phyloP scores from a whole-genome alignment of 2,329 filamentous ascomycete species.

The Trichoderma oligosporum region DNA sequence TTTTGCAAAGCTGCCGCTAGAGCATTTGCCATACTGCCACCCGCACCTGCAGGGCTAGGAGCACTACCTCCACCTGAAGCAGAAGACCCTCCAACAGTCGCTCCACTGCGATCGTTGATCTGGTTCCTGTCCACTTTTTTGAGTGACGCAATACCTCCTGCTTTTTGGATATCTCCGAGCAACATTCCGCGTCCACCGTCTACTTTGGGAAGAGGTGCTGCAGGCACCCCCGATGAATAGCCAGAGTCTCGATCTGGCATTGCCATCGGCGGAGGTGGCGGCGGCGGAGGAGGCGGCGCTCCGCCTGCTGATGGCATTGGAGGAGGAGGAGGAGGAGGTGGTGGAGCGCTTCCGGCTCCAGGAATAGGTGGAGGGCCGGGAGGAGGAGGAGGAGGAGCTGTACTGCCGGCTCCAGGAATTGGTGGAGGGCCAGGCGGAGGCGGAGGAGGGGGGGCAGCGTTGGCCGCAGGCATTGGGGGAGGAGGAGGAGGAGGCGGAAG shows the following conservation, averaged over 20 bases:
- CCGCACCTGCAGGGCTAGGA: slow-evolving; percentile 50
- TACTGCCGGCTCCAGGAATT: slow-evolving; percentile 31
- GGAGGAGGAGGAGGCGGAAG: slow-evolving; percentile 22
- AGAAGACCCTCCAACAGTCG: slow-evolving; percentile 52
- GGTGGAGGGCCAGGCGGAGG: slow-evolving; percentile 32
- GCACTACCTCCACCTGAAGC: slow-evolving; percentile 50
- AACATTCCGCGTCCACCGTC: slow-evolving; percentile 55
- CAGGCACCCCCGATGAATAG: slow-evolving; percentile 52
- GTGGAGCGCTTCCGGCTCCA: slow-evolving; percentile 29
- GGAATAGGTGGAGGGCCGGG: slow-evolving; percentile 48
- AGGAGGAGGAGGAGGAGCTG: slow-evolving; percentile 23
- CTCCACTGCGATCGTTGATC: slow-evolving; percentile 68
- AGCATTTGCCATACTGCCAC: slow-evolving; percentile 74
- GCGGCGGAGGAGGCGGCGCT: slow-evolving; percentile 41
- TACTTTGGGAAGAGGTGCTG: slow-evolving; percentile 40
- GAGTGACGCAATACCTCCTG: slow-evolving; percentile 62
- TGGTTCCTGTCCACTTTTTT: slow-evolving; percentile 70
- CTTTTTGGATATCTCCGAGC: slow-evolving; percentile 68
- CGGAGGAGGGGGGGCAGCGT: slow-evolving; percentile 44
- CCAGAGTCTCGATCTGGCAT: slow-evolving; percentile 57
- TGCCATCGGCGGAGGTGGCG: slow-evolving; percentile 45
- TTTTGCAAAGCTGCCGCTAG: slow-evolving; percentile 73
- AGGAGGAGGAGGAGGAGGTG: slow-evolving; percentile 38
- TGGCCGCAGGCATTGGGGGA: slow-evolving; percentile 24
- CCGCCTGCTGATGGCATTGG: slow-evolving; percentile 32